phyloP scores from a whole-genome alignment of 768 basidiomycete species.

The Boletus edulis region DNA sequence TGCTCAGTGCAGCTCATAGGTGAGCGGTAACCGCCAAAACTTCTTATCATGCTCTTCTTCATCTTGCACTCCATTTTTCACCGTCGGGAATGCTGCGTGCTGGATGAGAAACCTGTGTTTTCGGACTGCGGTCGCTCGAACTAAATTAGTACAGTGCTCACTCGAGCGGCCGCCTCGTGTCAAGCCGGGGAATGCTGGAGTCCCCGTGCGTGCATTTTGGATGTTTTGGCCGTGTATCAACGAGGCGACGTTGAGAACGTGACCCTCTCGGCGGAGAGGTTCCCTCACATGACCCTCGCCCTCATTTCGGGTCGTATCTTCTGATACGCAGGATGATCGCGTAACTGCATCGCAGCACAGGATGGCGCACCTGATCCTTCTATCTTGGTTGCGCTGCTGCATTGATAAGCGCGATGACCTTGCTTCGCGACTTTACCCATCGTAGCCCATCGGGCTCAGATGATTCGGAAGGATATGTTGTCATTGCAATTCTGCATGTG shows the following conservation, averaged over 20 bases:
- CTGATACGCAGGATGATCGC: constrained; percentile 8
- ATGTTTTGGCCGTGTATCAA: neutral
- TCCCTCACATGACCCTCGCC: constrained; percentile 7
- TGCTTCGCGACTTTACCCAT: constrained; percentile 9
- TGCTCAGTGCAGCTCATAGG: constrained; percentile 87
- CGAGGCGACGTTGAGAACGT: constrained; percentile 4
- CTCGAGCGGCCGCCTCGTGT: constrained; percentile 20
- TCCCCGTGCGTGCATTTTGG: neutral
- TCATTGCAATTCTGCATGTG: neutral
- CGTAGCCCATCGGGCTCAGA: constrained; percentile 5
- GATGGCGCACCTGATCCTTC: constrained; percentile 11
- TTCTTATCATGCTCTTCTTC: neutral
- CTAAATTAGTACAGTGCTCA: constrained; percentile 9
- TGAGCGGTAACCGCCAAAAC: constrained; percentile 40
- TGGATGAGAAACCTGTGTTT: constrained; percentile 3
- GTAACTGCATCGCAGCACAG: constrained; percentile 6
- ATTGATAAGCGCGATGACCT: constrained; percentile 8
- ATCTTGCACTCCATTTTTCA: neutral
- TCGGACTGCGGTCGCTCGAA: neutral
- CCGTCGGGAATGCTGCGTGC: neutral
- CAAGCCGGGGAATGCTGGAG: constrained; percentile 3
- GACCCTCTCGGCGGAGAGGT: constrained; percentile 4
- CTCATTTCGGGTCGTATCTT: constrained; percentile 10
- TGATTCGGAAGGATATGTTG: constrained; percentile 5
- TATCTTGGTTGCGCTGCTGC: constrained; percentile 9